Evolutionary conservation across 202 grass and related monocot genomes (phyloP).

Genomic region (Setaria italica): DNA sequence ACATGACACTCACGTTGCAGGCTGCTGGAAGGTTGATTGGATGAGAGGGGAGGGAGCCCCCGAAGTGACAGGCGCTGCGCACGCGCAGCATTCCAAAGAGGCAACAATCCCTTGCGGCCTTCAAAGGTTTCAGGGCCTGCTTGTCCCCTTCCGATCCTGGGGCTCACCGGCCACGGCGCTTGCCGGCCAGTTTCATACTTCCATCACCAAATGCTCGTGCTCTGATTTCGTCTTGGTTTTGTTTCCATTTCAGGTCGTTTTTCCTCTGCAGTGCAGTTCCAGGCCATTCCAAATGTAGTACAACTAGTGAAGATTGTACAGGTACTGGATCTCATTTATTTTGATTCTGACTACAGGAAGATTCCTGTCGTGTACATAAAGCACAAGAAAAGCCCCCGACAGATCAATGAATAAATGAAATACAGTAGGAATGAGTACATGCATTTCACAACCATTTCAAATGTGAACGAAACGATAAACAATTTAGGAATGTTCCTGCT

Average conservation of each 20-base stretch:
- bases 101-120: conserved; percentile 50
- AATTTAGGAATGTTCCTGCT: background rate
- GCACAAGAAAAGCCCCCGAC: background rate
- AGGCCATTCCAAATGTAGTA: conserved; percentile 7
- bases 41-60: background rate
- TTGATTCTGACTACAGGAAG: background rate
- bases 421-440: background rate
- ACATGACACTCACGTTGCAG: conserved; percentile 37
- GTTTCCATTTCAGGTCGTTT: background rate
- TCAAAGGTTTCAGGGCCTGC: conserved; percentile 46
- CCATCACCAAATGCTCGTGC: background rate
- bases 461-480: background rate
- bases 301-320: background rate
- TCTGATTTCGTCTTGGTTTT: background rate
- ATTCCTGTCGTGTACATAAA: background rate
- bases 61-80: conserved; percentile 30
- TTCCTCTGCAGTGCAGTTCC: conserved; percentile 20
- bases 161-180: conserved; percentile 2
- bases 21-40: conserved; percentile 30
- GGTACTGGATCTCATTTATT: background rate
- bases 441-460: background rate
- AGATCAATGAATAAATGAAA: background rate
- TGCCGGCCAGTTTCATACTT: background rate
- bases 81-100: conserved; percentile 49
- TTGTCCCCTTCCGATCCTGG: conserved; percentile 44